Percentiles rank a stretch among this genome's conserved stretches.
These are phyloP conservation scores for Calendula officinalis DNA, from an alignment of 129 eudicot genomes.

Conservation along the genomic window DNA sequence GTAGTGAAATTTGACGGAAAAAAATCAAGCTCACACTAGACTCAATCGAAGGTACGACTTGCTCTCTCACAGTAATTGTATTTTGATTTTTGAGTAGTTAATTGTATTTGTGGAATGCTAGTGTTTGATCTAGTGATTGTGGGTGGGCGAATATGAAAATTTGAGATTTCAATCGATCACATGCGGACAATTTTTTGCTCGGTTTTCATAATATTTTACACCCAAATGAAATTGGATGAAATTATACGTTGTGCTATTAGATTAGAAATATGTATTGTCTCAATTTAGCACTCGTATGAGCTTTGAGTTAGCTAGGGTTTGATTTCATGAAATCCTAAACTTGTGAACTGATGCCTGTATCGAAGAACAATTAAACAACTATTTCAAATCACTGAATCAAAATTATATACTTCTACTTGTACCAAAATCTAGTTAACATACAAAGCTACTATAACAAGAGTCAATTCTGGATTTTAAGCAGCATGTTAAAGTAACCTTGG, in stretches of 20 bases:
- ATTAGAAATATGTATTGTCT: not conserved
- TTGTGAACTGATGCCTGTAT: not conserved
- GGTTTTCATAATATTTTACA: too few relatives aligned
- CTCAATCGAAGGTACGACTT: too few relatives aligned
- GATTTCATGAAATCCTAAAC: not conserved
- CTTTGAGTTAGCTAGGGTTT: not conserved
- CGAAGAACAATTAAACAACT: not conserved
- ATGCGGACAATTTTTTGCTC: not conserved
- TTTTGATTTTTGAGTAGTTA: too few relatives aligned
- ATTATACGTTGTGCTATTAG: not conserved
- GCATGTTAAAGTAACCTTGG: too few relatives aligned
- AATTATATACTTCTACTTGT: not conserved
- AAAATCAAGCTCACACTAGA: too few relatives aligned
- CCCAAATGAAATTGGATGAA: too few relatives aligned
- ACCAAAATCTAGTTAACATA: slow-evolving; percentile 16
- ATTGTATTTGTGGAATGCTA: too few relatives aligned
- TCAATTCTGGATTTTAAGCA: not conserved
- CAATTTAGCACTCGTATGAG: not conserved
- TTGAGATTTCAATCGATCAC: not conserved
- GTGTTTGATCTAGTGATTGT: too few relatives aligned
- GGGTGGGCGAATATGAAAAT: not conserved
- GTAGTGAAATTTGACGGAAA: too few relatives aligned
- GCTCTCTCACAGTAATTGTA: too few relatives aligned
- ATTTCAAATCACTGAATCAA: not conserved
- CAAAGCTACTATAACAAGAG: slow-evolving; percentile 7